These are phyloP conservation scores for Coemansia sp. DNA, from an alignment of 192 early-diverging fungal species.

Conservation along the genomic window DNA sequence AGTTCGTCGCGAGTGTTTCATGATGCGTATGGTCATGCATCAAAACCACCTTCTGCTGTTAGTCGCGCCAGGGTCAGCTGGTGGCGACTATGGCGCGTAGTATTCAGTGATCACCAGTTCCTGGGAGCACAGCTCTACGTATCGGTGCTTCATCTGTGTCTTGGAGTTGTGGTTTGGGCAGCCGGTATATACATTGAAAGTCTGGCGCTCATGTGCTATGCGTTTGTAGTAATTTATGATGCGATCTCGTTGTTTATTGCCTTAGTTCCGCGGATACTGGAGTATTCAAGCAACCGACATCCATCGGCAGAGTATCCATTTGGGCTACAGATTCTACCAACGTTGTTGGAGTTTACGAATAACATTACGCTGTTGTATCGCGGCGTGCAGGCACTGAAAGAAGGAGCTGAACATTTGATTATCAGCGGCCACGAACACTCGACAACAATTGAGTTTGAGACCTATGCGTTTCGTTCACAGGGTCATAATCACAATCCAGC, in stretches of 20 bases:
- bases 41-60: background rate
- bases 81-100: slow-evolving; percentile 24
- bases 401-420: slow-evolving; percentile 40
- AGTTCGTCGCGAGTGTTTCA: slow-evolving; percentile 12
- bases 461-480: slow-evolving; percentile 15
- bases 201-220: slow-evolving; percentile 33
- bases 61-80: slow-evolving; percentile 17
- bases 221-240: slow-evolving; percentile 33
- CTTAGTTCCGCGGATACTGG: slow-evolving; percentile 24
- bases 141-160: slow-evolving; percentile 11
- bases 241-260: slow-evolving; percentile 31
- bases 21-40: slow-evolving; percentile 5
- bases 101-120: slow-evolving; percentile 25
- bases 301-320: slow-evolving; percentile 30
- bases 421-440: slow-evolving; percentile 29
- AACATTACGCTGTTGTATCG: slow-evolving; percentile 36
- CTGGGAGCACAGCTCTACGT: slow-evolving; percentile 28
- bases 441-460: slow-evolving; percentile 31
- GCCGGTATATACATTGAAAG: slow-evolving; percentile 25
- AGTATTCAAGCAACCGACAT: slow-evolving; percentile 33
- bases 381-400: slow-evolving; percentile 40
- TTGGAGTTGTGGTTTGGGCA: slow-evolving; percentile 22
- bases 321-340: slow-evolving; percentile 25
- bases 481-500: slow-evolving; percentile 13
- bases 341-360: slow-evolving; percentile 43